Evolutionary conservation across 768 basidiomycete genomes (phyloP), one percentile per base, ranked within the genome.

Genomic region (Pleurotus eryngii): DNA sequence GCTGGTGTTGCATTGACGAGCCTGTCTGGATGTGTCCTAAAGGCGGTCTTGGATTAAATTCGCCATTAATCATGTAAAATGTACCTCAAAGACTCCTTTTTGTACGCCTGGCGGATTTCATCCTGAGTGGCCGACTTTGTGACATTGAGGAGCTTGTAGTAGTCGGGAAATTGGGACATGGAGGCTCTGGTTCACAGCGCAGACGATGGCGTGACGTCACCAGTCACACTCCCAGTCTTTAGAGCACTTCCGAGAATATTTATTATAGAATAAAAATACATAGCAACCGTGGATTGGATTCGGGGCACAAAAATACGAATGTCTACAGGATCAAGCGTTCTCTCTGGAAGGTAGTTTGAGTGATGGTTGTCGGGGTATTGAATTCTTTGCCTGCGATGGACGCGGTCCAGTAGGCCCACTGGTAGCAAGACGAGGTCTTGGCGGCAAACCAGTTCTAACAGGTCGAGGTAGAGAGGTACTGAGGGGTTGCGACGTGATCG

Each of bases 21-120:
- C 61, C 95, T 77, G 68, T 97, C 95, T 3, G 95, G 95, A 68
- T 97, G 95, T 1, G 92, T 95, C 71, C 89, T 94, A 60, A 60
- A 57, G 42, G 59, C 62, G 61, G 53, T 49, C 57, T 17, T 17
- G 37, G 11, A 35, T 4, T 35, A 8, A 4, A 35, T 35, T 35
- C 30, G 30, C 11, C 9, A 35, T 11, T 35, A 26, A 35, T 35
- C 8, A 0, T 35, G 9, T 9, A 11, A 2, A 11, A 35, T 11
- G 3, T 35, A 35, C 89, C 77, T 89, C 51, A 93, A 68, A 1
- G 89, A 92, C 68, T 92, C 90, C 61, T 78, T 86, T 72, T 83
- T 89, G 73, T 93, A 93, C 0, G 87, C 90, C 61, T 85, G 84
- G 38, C 84, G 79, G 49, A 94, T 76, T 46, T 92, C 86, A 26